Percentiles rank a stretch among this genome's conserved stretches.
Conservation (phyloP, 2,329 filamentous ascomycete genomes). For the Colletotrichum musae region DNA sequence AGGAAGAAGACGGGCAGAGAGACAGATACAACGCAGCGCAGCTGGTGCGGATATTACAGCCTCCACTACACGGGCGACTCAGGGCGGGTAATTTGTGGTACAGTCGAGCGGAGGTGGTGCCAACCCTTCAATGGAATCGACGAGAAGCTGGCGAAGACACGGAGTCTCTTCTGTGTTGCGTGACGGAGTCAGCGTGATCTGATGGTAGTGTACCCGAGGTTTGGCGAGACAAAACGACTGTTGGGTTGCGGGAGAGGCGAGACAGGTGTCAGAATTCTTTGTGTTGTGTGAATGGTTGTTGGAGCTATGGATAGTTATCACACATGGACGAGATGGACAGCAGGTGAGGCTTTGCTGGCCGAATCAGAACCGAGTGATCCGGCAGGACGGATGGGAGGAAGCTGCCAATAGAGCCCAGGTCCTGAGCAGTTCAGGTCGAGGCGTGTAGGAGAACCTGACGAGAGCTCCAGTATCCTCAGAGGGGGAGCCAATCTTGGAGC, state of each 20-base stretch:
- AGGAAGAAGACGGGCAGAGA: background rate
- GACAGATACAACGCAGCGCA: slow-evolving; percentile 13
- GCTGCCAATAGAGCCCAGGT: slow-evolving; percentile 9
- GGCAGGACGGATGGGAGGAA: slow-evolving; percentile 23
- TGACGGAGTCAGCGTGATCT: slow-evolving; percentile 4
- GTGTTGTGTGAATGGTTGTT: slow-evolving; percentile 32
- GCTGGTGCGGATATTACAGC: slow-evolving; percentile 22
- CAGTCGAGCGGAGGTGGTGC: slow-evolving; percentile 7
- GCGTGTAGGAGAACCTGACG: background rate
- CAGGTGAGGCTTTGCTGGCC: slow-evolving; percentile 28
- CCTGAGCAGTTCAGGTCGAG: slow-evolving; percentile 4
- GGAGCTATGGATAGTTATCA: slow-evolving; percentile 35
- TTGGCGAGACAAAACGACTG: background rate
- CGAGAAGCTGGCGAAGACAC: background rate
- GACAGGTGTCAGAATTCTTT: slow-evolving; percentile 11
- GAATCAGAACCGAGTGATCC: slow-evolving; percentile 17
- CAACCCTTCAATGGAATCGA: background rate
- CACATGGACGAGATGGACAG: slow-evolving; percentile 16
- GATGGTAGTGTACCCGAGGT: slow-evolving; percentile 20
- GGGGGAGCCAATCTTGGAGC: no score
- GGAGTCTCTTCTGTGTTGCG: background rate
- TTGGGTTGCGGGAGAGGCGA: background rate
- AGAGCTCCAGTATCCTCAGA: background rate
- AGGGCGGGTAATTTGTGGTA: slow-evolving; percentile 17
- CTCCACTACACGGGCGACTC: slow-evolving; percentile 10